Evolutionary conservation across 1,284 basidiomycete genomes (phyloP).

Genomic region (Vanrija sp.): DNA sequence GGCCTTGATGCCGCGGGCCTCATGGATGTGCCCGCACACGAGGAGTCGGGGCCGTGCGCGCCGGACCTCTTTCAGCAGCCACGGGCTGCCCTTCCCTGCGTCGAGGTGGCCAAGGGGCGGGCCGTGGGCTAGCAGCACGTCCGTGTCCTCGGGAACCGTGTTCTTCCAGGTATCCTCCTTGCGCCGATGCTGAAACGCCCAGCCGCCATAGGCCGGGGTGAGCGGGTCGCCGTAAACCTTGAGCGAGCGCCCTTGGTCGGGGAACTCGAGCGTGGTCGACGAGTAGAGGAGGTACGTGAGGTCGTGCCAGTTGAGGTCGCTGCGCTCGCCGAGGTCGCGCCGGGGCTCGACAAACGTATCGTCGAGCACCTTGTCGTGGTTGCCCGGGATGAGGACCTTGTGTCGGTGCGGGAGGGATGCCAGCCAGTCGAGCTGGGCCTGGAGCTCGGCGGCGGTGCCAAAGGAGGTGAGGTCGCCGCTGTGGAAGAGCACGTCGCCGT

Average conservation of each 20-base stretch:
- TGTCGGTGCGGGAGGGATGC: neutral
- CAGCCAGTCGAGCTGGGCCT: slow-evolving; percentile 5
- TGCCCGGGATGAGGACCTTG: slow-evolving; percentile 5
- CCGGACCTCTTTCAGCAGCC: neutral
- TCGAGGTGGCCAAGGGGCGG: slow-evolving; percentile 1
- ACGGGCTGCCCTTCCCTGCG: neutral
- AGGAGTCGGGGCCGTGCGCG: neutral
- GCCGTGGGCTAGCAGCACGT: neutral
- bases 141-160: neutral
- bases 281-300: neutral
- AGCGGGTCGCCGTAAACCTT: neutral
- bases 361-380: slow-evolving; percentile 4
- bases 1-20: neutral
- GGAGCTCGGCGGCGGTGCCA: neutral
- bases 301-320: slow-evolving; percentile 5
- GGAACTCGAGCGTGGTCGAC: neutral
- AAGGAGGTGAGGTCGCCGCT: neutral
- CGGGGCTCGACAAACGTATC: neutral
- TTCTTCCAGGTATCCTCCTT: neutral
- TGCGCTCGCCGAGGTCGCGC: neutral
- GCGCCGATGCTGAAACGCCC: neutral
- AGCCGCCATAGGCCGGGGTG: neutral
- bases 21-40: neutral
- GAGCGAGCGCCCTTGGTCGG: neutral
- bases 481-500: slow-evolving; percentile 6